A percentile compares a stretch with the other conserved stretches of the same genome.
These are phyloP conservation scores for Trichosanthes truncata DNA, from an alignment of 306 rosid genomes.

Conservation along the genomic window DNA sequence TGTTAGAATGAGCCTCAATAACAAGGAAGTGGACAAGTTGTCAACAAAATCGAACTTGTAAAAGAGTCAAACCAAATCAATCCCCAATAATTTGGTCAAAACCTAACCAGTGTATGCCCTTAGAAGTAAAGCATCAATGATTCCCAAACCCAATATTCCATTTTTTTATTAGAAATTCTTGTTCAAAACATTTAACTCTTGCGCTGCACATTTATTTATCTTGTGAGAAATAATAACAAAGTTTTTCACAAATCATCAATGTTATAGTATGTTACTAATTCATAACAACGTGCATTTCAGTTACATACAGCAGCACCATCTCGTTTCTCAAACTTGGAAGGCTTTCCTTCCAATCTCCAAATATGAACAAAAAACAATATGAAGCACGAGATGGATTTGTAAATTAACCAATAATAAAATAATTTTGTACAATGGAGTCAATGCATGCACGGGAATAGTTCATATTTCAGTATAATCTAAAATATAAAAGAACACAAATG, in stretches of 20 bases:
- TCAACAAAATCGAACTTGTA: too few relatives aligned
- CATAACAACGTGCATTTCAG: not conserved
- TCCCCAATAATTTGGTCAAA: not conserved
- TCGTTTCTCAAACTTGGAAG: not conserved
- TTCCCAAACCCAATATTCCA: not conserved
- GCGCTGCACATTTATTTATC: not conserved
- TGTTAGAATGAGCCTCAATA: not conserved
- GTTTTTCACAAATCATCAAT: not conserved
- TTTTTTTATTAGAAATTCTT: not conserved
- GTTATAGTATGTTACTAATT: too few relatives aligned
- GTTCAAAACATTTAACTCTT: not conserved
- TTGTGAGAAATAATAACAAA: not conserved
- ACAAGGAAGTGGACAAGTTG: too few relatives aligned
- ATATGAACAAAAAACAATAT: not conserved
- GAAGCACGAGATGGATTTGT: not conserved
- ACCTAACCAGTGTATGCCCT: not conserved
- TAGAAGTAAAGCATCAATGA: not conserved
- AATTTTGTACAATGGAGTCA: not conserved
- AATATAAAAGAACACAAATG: not conserved
- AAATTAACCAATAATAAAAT: not conserved
- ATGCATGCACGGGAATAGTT: not conserved
- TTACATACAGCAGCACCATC: not conserved
- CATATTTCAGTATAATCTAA: not conserved
- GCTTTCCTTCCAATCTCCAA: not conserved
- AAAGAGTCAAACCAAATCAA: not conserved